Evolutionary conservation across 148 eudicot genomes (phyloP).

Genomic region (Chenopodium berlandieri): DNA sequence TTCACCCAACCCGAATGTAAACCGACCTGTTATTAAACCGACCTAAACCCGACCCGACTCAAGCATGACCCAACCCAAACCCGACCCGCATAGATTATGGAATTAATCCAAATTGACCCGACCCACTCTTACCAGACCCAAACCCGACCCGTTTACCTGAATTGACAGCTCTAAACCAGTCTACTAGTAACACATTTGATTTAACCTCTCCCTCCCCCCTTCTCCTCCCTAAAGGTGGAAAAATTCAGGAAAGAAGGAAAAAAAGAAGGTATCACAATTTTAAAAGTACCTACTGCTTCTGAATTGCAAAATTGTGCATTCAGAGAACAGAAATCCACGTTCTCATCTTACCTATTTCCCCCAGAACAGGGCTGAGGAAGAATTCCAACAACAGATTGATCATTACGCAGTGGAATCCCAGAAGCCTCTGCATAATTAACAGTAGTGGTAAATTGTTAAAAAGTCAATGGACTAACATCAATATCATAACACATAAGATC

Average conservation of each 20-base stretch:
- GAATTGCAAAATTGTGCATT: conserved; percentile 19
- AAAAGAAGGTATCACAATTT: background rate
- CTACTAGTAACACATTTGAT: background rate
- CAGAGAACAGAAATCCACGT: conserved; percentile 23
- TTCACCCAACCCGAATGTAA: too few species aligned
- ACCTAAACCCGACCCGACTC: too few species aligned
- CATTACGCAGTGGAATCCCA: conserved; percentile 49
- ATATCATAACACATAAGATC: background rate
- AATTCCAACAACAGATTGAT: conserved; percentile 75
- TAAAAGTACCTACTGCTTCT: conserved; percentile 13
- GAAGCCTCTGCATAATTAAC: conserved; percentile 64
- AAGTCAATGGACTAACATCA: too few species aligned
- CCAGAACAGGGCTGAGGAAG: conserved; percentile 81
- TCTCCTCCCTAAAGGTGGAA: background rate
- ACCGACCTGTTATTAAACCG: too few species aligned
- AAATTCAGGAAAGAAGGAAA: background rate
- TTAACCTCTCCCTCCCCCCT: too few species aligned
- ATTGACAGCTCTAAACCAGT: background rate
- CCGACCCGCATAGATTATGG: too few species aligned
- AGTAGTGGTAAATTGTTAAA: conserved; percentile 9
- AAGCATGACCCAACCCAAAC: too few species aligned
- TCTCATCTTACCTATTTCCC: conserved; percentile 63
- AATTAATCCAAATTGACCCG: too few species aligned
- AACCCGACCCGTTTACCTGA: too few species aligned
- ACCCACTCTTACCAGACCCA: too few species aligned